Evolutionary conservation across 768 basidiomycete genomes (phyloP), one percentile per base, ranked within the genome.

Genomic region (Trametes villosa): DNA sequence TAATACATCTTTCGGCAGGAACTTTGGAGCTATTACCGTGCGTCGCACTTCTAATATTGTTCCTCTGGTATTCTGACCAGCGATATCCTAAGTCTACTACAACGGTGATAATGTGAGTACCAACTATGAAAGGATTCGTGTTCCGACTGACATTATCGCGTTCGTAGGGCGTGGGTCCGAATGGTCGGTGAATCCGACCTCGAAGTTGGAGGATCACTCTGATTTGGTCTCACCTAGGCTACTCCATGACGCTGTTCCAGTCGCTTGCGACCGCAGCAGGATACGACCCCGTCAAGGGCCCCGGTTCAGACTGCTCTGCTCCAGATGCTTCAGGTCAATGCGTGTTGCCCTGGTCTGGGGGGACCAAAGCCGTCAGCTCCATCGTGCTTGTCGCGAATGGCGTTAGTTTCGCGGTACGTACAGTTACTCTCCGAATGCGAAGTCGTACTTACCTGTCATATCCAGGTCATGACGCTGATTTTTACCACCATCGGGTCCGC

Each of bases 21-120:
- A 69, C 75, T 93, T 9, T 93, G 91, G 91, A 85, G 84, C 53
- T 93, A 92, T 68, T 92, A 92, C 70, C 63, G 89, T 90, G 49
- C 31, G 85, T 82, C 6, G 24, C 8, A 20, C 6, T 33, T 31
- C n/a, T 9, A 18, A 15, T 18, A 40, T 45, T 34, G 40, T 30
- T 38, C 18, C 12, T 11, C 24, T 4, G 15, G 12, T 20, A 31
- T 53, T 20, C 31, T 41, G 33, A 36, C 42, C 57, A 65, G 46
- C 53, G 49, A 3, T 18, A 24, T 4, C 4, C 24, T 55, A n/a
- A 92, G 91, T 92, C 58, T 92, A 92, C 68, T 89, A 86, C 73
- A 93, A 92, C 59, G 91, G 90, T 53, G 85, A 91, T 63, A 91
- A 90, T 72, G 88, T n/a, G 80, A 63, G 18, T n/a, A 15, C n/a